Base-by-base conservation (phyloP, 2,329 filamentous ascomycete species). In the Neopestalotiopsis sp. region DNA sequence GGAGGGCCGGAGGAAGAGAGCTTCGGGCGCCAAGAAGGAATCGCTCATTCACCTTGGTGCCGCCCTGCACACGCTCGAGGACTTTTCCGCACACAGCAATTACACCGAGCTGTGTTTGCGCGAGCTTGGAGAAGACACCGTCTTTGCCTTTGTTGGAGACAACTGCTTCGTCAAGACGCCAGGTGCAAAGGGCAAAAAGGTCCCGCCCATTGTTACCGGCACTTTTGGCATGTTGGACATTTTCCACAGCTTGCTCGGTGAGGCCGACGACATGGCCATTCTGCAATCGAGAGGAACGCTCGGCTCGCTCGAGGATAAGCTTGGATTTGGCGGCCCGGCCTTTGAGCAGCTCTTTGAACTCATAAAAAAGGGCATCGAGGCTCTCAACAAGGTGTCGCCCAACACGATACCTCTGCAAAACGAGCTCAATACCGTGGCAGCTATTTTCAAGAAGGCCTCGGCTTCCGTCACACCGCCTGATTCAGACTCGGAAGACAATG, bases 51-150 rank as follows among this genome's bases (percentile, higher is more conserved):
- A 72, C 72, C 79, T 88, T 0, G 86, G 86, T 1, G 84, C 86
- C 67, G 86, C 83, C 24, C 75, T 86, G 30, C 85, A 88, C 72
- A 86, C 84, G 42, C 78, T 87, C 6, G 85, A 88, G 72, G 86
- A 88, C 67, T 88, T 86, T 68, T 81, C 84, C 5, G 86, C 86
- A 0, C 86, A 88, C 70, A 85, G 84, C 38, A 88, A 88, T 74
- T 88, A 86, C 69, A 81, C 82, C 1, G 86, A 88, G 72, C 82
- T 88, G 24, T 84, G 83, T 14, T 74, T 88, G 52, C 81, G 80
- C 10, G 85, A 88, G 72, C 72, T 88, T 24, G 86, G 86, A 4
- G 84, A 85, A 68, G 74, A 78, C 38, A 80, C 82, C n/a, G 83
- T 88, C 6, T 88, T 88, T 67, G 76, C 85, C 1, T 85, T 88